These are phyloP conservation scores for Inonotus hispidus DNA, from an alignment of 1,284 basidiomycete genomes.

Conservation along the genomic window DNA sequence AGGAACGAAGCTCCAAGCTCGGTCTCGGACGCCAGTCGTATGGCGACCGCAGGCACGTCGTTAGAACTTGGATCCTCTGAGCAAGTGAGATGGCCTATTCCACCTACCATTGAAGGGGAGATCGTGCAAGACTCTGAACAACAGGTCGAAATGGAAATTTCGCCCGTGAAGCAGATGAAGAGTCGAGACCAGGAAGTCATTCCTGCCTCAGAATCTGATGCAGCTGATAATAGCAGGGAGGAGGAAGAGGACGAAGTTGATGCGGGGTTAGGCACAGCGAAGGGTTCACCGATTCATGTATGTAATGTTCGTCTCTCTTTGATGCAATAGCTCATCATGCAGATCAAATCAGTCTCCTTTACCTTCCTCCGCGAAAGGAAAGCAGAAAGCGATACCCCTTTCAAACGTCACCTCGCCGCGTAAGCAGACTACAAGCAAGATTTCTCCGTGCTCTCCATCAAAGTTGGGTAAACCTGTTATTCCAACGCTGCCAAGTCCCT, in stretches of 20 bases:
- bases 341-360: neutral
- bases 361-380: neutral
- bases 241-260: conserved; percentile 16
- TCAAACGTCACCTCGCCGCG: neutral
- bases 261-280: conserved; percentile 16
- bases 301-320: neutral
- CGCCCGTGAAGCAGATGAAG: conserved; percentile 12
- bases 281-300: conserved; percentile 19
- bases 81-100: neutral
- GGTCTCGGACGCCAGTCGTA: neutral
- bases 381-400: neutral
- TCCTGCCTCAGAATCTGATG: conserved; percentile 17
- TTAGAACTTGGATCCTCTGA: neutral
- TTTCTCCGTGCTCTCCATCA: neutral
- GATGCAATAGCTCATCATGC: neutral
- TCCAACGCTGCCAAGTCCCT: neutral
- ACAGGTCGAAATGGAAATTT: conserved; percentile 2
- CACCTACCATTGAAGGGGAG: conserved; percentile 16
- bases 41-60: conserved; percentile 11
- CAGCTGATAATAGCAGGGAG: conserved; percentile 13
- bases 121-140: conserved; percentile 29
- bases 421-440: neutral
- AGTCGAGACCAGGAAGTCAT: conserved; percentile 23
- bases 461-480: neutral
- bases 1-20: neutral